A percentile compares a stretch with the other conserved stretches of the same genome.
Conservation (phyloP, 148 eudicot species). For the Arctostaphylos glauca region DNA sequence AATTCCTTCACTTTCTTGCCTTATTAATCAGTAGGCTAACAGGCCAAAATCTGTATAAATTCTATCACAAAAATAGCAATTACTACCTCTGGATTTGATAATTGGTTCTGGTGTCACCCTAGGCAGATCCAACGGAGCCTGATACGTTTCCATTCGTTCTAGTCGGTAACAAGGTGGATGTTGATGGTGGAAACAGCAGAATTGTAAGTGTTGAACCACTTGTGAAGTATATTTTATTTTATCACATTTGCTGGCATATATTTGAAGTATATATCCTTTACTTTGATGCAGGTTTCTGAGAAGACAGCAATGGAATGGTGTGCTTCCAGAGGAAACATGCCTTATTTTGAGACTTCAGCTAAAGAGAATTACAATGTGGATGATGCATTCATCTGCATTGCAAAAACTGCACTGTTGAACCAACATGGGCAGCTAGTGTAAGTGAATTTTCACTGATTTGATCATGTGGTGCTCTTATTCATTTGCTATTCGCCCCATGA, state of each 20-base stretch:
- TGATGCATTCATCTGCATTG: slow-evolving; percentile 49
- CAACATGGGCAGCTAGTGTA: slow-evolving; percentile 39
- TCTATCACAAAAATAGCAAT: neutral
- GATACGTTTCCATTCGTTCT: slow-evolving; percentile 56
- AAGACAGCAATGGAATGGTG: slow-evolving; percentile 68
- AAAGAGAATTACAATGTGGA: slow-evolving; percentile 59
- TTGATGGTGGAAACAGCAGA: slow-evolving; percentile 45
- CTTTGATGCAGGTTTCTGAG: slow-evolving; percentile 35
- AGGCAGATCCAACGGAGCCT: slow-evolving; percentile 56
- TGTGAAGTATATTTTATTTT: neutral
- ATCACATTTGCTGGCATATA: neutral
- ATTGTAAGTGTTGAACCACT: slow-evolving; percentile 28
- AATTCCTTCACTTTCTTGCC: neutral
- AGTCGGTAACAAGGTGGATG: slow-evolving; percentile 67
- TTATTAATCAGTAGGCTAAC: no score
- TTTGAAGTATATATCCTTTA: neutral
- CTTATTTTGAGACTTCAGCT: slow-evolving; percentile 70
- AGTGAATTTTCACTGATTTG: slow-evolving; percentile 14
- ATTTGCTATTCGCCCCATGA: neutral
- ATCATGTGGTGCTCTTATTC: neutral
- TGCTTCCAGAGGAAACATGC: slow-evolving; percentile 40
- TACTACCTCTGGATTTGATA: neutral
- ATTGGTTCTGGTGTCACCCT: slow-evolving; percentile 5
- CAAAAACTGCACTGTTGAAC: slow-evolving; percentile 46
- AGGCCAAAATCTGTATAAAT: no score